Conservation (phyloP, 2,329 filamentous ascomycete genomes). For the Gremmenia infestans region DNA sequence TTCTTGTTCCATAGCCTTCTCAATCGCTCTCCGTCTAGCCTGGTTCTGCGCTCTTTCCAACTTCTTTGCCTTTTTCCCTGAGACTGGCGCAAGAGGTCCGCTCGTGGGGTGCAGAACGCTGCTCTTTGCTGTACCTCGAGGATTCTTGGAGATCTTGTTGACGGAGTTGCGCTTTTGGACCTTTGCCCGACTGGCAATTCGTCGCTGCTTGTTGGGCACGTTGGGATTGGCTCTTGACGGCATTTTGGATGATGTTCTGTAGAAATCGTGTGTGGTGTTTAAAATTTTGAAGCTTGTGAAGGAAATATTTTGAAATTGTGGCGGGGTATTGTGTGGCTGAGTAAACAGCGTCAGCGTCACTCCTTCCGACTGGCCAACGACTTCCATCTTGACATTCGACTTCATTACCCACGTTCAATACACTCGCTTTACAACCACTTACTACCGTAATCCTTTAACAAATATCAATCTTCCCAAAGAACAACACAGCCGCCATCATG, state of each 20-base stretch:
- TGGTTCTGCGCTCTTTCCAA: slow-evolving; percentile 30
- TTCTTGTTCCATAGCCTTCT: slow-evolving; percentile 29
- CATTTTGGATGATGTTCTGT: slow-evolving; percentile 20
- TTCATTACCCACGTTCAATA: not conserved
- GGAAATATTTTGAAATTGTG: not conserved
- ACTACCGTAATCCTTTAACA: not conserved
- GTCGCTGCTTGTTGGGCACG: slow-evolving; percentile 31
- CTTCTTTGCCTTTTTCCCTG: slow-evolving; percentile 32
- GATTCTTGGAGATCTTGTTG: slow-evolving; percentile 28
- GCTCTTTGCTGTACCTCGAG: slow-evolving; percentile 27
- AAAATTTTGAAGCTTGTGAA: not conserved
- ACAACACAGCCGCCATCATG: slow-evolving; percentile 33
- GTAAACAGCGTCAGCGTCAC: not conserved
- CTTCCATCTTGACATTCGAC: not conserved
- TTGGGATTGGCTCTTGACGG: slow-evolving; percentile 33
- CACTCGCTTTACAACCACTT: not conserved
- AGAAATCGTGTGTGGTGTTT: not conserved
- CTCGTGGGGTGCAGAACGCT: slow-evolving; percentile 30
- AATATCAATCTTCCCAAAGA: not conserved
- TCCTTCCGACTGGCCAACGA: not conserved
- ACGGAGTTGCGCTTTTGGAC: slow-evolving; percentile 28
- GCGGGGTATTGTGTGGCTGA: not conserved
- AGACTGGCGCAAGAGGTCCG: slow-evolving; percentile 29
- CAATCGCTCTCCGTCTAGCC: slow-evolving; percentile 29
- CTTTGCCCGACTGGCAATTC: slow-evolving; percentile 27